Base-by-base conservation (phyloP, 495 filamentous ascomycete genomes). In the Haplographium delicatum region DNA sequence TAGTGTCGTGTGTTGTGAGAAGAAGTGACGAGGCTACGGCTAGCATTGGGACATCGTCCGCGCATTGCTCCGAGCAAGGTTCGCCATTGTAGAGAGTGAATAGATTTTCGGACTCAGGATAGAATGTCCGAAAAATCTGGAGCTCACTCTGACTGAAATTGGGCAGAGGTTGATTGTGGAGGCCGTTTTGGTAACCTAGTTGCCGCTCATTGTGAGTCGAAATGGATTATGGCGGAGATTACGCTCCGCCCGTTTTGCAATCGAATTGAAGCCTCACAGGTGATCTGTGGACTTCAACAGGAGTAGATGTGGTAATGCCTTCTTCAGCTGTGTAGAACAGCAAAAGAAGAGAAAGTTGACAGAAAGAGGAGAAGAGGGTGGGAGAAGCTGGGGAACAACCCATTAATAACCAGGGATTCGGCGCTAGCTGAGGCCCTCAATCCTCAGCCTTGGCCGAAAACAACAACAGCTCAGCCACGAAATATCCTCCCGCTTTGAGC, bases 121-220 rank as follows among this genome's bases (percentile, higher is more conserved):
- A 47, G 30, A 28, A 47, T 47, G 25, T 38, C 45, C 20, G 28
- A 15, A 24, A 24, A 47, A 0, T 37, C 11, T 45, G n/a, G 25
- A 43, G 40, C 30, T 52, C 50, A 19, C n/a, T 33, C 20, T 37
- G 50, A 39, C 50, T 45, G 50, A 25, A 16, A 8, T 15, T 26
- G 33, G 20, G 33, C 0, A 43, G 38, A 38, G 23, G 24, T 15
- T 4, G 31, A 41, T 45, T 20, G 30, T 35, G 26, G 50, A 34
- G 41, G 16, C 46, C 50, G 50, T 39, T 38, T n/a, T 44, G 38
- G 34, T 52, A 43, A 52, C 50, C 50, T 52, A 52, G 30, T 25
- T 52, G 50, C 42, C 50, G 50, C 20, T 52, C 50, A 52, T 52
- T 27, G 41, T 39, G 22, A 38, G 16, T 15, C 19, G 38, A 18